Evolutionary conservation across 169 alveolate genomes (phyloP).

Genomic region (Cryptosporidium ryanae): DNA sequence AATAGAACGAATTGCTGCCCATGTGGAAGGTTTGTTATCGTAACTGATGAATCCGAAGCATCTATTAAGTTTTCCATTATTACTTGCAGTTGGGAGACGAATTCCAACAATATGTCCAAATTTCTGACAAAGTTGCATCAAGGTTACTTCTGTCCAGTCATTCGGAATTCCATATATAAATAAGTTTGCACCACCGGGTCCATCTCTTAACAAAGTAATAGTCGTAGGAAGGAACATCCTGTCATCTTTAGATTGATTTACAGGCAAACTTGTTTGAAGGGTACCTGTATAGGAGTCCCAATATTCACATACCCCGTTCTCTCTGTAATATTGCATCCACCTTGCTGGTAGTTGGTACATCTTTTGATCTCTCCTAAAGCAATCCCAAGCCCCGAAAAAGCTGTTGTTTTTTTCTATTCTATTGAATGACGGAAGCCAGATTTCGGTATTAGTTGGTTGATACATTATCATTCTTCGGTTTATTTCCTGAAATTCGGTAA

Average conservation of each 20-base stretch:
- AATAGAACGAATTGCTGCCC: conserved; percentile 81
- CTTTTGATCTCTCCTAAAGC: conserved; percentile 73
- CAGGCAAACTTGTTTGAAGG: conserved; percentile 70
- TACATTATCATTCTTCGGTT: conserved; percentile 61
- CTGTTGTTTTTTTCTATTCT: conserved; percentile 47
- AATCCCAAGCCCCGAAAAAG: conserved; percentile 50
- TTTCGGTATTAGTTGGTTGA: conserved; percentile 61
- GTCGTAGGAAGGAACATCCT: conserved; percentile 78
- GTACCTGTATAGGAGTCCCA: conserved; percentile 72
- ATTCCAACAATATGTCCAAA: conserved; percentile 83
- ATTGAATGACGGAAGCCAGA: conserved; percentile 70
- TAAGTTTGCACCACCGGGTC: conserved; percentile 83
- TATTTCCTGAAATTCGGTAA: conserved; percentile 59
- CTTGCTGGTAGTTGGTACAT: conserved; percentile 56
- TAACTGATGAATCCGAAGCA: conserved; percentile 83
- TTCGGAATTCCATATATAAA: conserved; percentile 81
- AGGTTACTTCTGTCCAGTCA: conserved; percentile 80
- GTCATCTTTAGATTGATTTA: conserved; percentile 49
- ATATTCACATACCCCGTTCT: conserved; percentile 69
- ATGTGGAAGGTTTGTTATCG: conserved; percentile 80
- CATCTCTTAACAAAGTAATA: conserved; percentile 82
- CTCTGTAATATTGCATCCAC: conserved; percentile 72
- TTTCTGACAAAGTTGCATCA: conserved; percentile 80
- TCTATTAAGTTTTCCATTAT: conserved; percentile 79
- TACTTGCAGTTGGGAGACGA: conserved; percentile 80